phyloP scores from a whole-genome alignment of 1,284 basidiomycete genomes.

The Naganishia cerealis region DNA sequence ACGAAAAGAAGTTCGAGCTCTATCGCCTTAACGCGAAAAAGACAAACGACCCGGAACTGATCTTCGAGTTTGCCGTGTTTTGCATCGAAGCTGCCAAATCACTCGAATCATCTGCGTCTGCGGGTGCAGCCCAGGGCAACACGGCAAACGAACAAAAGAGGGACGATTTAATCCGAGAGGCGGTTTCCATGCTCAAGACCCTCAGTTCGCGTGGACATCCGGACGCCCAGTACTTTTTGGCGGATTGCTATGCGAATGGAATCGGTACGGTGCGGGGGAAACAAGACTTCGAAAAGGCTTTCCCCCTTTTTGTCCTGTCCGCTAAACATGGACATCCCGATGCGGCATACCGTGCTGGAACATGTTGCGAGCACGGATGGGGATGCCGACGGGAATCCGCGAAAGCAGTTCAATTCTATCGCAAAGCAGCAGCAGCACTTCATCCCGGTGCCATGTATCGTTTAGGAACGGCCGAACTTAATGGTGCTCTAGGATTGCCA shows the following conservation, averaged over 20 bases:
- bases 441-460: conserved; percentile 97
- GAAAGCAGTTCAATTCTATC: conserved; percentile 90
- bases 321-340: conserved; percentile 98
- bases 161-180: conserved; percentile 83
- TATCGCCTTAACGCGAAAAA: conserved; percentile 98
- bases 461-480: conserved; percentile 91
- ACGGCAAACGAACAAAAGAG: conserved; percentile 72
- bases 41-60: conserved; percentile 94
- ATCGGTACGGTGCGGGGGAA: conserved; percentile 82
- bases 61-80: conserved; percentile 97
- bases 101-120: conserved; percentile 53
- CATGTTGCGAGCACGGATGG: conserved; percentile 99
- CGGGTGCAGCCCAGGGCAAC: conserved; percentile 36
- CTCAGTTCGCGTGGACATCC: conserved; percentile 91
- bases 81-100: conserved; percentile 95
- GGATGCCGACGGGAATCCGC: conserved; percentile 87
- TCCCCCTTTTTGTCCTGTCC: conserved; percentile 90
- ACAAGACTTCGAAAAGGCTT: conserved; percentile 96
- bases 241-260: conserved; percentile 96
- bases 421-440: conserved; percentile 83
- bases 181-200: conserved; percentile 77
- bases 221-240: conserved; percentile 93
- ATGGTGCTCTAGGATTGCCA: conserved; percentile 85
- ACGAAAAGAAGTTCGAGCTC: conserved; percentile 91
- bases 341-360: conserved; percentile 91